Percentiles rank a stretch among this genome's conserved stretches.
Evolutionary conservation across 345 rosid genomes (phyloP).

Genomic region (Gossypium mustelinum): DNA sequence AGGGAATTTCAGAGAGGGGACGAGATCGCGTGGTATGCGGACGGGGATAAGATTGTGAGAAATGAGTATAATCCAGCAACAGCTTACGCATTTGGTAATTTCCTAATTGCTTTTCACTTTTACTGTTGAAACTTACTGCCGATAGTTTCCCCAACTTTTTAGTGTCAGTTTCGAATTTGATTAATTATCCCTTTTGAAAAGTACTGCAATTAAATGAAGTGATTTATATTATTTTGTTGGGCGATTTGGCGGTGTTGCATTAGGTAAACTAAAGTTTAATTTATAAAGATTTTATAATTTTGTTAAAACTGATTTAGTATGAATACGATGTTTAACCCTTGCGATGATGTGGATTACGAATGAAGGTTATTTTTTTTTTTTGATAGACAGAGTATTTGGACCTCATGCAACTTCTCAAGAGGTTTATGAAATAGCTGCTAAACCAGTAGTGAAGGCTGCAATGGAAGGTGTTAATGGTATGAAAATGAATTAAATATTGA

Average conservation of each 20-base stretch:
- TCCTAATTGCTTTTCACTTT: conserved; percentile 5
- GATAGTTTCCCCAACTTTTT: background rate
- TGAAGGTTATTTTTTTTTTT: conserved; percentile 8
- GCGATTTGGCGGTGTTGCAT: background rate
- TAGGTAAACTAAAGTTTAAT: background rate
- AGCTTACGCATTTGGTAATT: conserved; percentile 84
- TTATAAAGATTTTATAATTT: background rate
- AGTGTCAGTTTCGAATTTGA: background rate
- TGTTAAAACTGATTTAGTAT: conserved; percentile 2
- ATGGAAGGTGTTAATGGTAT: conserved; percentile 99
- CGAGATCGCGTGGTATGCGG: conserved; percentile 95
- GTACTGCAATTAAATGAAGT: background rate
- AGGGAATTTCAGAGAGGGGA: conserved; percentile 94
- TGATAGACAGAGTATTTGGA: conserved; percentile 88
- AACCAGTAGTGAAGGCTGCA: conserved; percentile 93
- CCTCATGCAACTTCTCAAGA: conserved; percentile 68
- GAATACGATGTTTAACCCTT: background rate
- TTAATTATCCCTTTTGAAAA: background rate
- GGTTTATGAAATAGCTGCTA: conserved; percentile 92
- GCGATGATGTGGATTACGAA: background rate
- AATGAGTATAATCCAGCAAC: conserved; percentile 84
- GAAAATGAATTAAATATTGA: conserved; percentile 8
- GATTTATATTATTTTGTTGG: background rate
- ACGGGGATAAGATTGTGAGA: conserved; percentile 87
- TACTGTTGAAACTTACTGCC: background rate